Conservation (phyloP, 164 flowering plant genomes). For the Cinnamomum micranthum region DNA sequence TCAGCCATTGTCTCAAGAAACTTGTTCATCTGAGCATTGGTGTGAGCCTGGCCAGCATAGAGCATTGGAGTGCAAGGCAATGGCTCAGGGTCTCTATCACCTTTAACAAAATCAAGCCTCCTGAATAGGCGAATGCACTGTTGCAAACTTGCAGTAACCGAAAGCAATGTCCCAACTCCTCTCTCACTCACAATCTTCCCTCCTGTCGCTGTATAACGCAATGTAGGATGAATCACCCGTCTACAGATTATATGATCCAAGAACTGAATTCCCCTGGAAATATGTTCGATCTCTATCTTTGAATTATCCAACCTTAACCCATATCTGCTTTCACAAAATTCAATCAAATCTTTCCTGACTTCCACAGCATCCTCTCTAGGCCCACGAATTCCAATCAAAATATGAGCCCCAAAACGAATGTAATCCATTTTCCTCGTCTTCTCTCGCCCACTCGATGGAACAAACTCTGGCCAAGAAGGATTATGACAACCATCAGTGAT, state of each 20-base stretch:
- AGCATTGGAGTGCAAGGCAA: constrained; percentile 96
- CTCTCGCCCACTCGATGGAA: constrained; percentile 77
- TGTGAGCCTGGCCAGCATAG: constrained; percentile 89
- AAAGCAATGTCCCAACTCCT: constrained; percentile 93
- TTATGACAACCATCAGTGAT: constrained; percentile 77
- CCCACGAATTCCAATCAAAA: constrained; percentile 88
- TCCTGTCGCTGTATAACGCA: constrained; percentile 68
- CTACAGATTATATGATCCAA: constrained; percentile 87
- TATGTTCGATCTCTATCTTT: constrained; percentile 75
- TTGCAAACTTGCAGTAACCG: constrained; percentile 83
- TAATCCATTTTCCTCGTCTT: constrained; percentile 91
- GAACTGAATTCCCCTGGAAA: constrained; percentile 77
- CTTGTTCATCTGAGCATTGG: constrained; percentile 96
- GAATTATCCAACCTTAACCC: constrained; percentile 72
- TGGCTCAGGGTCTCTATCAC: constrained; percentile 96
- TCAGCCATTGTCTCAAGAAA: constrained; percentile 97
- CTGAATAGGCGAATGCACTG: constrained; percentile 85
- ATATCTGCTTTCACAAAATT: constrained; percentile 53
- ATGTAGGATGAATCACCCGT: constrained; percentile 77
- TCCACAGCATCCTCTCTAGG: constrained; percentile 79
- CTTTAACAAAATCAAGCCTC: constrained; percentile 72
- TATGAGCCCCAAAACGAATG: constrained; percentile 80
- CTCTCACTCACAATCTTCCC: constrained; percentile 75
- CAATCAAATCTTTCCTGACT: constrained; percentile 53
- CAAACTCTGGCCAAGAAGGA: constrained; percentile 98